These are phyloP conservation scores for Lactarius evosmus DNA, from an alignment of 768 basidiomycete genomes.

Conservation along the genomic window DNA sequence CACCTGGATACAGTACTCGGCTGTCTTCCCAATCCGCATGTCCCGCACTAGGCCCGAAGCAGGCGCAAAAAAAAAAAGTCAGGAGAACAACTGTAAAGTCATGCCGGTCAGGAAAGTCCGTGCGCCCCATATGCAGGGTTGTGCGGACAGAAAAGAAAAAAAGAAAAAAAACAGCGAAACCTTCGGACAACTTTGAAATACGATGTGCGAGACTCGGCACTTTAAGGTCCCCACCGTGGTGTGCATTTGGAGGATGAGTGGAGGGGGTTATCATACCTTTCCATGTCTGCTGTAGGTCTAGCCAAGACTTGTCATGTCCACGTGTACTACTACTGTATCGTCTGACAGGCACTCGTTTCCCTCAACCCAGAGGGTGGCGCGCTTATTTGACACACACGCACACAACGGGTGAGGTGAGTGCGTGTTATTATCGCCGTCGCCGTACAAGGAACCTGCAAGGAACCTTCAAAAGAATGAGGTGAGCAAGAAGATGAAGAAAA, in stretches of 20 bases:
- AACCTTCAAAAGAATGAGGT: not conserved
- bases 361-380: not conserved
- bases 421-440: not conserved
- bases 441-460: not conserved
- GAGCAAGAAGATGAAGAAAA: not conserved
- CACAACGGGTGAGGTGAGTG: not conserved
- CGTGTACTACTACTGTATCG: no score
- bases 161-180: not conserved
- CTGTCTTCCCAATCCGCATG: not conserved
- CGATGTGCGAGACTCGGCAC: constrained; percentile 10
- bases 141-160: not conserved
- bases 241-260: not conserved
- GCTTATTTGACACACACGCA: not conserved
- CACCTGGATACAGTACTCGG: not conserved
- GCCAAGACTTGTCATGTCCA: no score
- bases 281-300: no score
- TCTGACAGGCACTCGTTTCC: not conserved
- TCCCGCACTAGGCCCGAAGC: not conserved
- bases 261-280: not conserved
- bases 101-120: constrained; percentile 11
- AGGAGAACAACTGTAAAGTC: not conserved
- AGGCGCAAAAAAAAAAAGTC: not conserved
- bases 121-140: not conserved
- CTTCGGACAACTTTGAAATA: constrained; percentile 7
- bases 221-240: not conserved